phyloP scores from a whole-genome alignment of 1,284 basidiomycete species.

The Ganoderma lucidum region DNA sequence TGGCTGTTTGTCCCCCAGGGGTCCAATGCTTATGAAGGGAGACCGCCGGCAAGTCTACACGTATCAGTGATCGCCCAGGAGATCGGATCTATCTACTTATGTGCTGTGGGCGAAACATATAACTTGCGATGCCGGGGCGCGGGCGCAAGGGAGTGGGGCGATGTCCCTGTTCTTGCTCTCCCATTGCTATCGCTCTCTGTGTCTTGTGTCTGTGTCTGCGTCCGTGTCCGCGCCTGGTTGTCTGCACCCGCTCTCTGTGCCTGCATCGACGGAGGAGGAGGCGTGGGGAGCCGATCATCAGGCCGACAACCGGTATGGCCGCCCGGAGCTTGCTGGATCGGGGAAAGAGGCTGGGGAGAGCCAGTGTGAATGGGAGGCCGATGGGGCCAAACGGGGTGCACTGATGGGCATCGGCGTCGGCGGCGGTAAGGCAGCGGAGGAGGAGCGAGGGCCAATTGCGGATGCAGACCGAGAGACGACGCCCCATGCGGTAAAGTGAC shows the following conservation, averaged over 20 bases:
- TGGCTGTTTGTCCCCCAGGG: not conserved
- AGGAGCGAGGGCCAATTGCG: slow-evolving; percentile 14
- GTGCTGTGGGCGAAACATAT: not conserved
- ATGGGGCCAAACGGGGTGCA: not conserved
- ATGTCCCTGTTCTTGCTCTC: not conserved
- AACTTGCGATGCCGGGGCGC: not conserved
- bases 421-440: slow-evolving; percentile 20
- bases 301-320: slow-evolving; percentile 3
- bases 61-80: slow-evolving; percentile 5
- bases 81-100: slow-evolving; percentile 4
- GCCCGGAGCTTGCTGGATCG: not conserved
- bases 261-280: not conserved
- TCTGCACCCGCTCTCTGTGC: slow-evolving; percentile 5
- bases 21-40: not conserved
- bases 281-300: not conserved
- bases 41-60: slow-evolving; percentile 1
- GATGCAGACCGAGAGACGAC: slow-evolving; percentile 2
- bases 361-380: not conserved
- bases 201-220: no score
- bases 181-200: not conserved
- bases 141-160: not conserved
- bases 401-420: slow-evolving; percentile 4
- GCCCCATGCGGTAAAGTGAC: slow-evolving; percentile 26
- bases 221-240: not conserved
- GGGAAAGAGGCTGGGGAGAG: not conserved